phyloP scores from a whole-genome alignment of 106 monocot genomes.

The Xerophyta viscosa region DNA sequence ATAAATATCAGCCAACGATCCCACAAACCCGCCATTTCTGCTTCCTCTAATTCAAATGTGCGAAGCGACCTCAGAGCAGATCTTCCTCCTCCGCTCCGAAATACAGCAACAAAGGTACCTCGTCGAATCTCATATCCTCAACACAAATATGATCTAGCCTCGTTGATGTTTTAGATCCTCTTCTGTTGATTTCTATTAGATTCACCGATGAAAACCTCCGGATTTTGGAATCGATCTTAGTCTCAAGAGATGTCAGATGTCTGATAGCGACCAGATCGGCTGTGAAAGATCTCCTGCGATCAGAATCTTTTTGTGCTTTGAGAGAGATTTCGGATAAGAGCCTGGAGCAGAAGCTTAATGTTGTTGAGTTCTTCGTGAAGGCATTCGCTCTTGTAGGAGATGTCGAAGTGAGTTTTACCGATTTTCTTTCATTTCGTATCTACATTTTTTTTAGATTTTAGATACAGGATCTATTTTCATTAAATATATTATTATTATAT shows the following conservation, averaged over 20 bases:
- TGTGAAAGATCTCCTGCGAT: slow-evolving; percentile 40
- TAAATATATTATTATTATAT: not conserved
- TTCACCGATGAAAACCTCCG: slow-evolving; percentile 35
- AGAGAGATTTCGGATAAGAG: slow-evolving; percentile 21
- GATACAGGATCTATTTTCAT: not conserved
- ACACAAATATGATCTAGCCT: not conserved
- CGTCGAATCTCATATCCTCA: not conserved
- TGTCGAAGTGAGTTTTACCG: slow-evolving; percentile 39
- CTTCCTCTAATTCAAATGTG: slow-evolving; percentile 14
- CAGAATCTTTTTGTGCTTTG: slow-evolving; percentile 24
- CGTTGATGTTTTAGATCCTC: not conserved
- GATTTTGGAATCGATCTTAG: slow-evolving; percentile 51
- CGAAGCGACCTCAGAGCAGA: slow-evolving; percentile 2
- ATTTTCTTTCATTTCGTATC: not conserved
- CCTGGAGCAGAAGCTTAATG: slow-evolving; percentile 31
- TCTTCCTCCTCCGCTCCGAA: slow-evolving; percentile 22
- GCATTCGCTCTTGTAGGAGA: slow-evolving; percentile 82
- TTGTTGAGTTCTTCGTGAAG: slow-evolving; percentile 67
- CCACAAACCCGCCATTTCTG: slow-evolving; percentile 1
- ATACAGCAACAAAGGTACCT: slow-evolving; percentile 26
- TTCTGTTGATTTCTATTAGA: slow-evolving; percentile 16
- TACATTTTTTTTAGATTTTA: not conserved
- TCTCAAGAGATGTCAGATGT: slow-evolving; percentile 37
- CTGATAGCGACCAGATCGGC: slow-evolving; percentile 34
- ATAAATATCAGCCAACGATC: not conserved